Evolutionary conservation across 2,329 filamentous ascomycete species (phyloP).

Genomic region (Pseudocercospora pini-densiflorae): DNA sequence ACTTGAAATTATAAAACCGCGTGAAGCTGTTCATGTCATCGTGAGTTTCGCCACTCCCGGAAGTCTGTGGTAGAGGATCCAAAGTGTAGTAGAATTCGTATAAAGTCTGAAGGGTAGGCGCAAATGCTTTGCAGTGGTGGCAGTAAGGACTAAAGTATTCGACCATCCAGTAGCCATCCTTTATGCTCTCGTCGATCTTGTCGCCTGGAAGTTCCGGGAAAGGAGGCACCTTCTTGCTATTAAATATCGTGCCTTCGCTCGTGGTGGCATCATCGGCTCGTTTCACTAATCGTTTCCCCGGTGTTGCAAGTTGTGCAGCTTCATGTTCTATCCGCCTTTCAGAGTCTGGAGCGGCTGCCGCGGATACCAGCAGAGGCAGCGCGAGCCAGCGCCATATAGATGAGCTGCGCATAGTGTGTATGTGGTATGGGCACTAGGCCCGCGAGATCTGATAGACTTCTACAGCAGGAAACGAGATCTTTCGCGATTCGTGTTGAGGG

Average conservation of each 20-base stretch:
- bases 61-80: conserved; percentile 63
- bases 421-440: conserved; percentile 30
- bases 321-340: conserved; percentile 22
- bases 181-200: conserved; percentile 62
- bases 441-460: conserved; percentile 12
- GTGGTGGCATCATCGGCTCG: conserved; percentile 26
- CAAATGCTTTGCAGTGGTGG: conserved; percentile 77
- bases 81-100: conserved; percentile 97
- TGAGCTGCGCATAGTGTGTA: conserved; percentile 36
- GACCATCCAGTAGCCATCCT: conserved; percentile 69
- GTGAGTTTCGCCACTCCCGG: conserved; percentile 48
- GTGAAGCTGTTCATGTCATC: conserved; percentile 70
- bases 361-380: conserved; percentile 33
- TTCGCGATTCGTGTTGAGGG: conserved; percentile 1
- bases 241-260: conserved; percentile 61
- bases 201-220: conserved; percentile 63
- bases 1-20: conserved; percentile 85
- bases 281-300: conserved; percentile 19
- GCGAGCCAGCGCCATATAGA: conserved; percentile 37
- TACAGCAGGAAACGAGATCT: not conserved
- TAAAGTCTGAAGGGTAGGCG: conserved; percentile 85
- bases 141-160: conserved; percentile 59
- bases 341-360: conserved; percentile 24
- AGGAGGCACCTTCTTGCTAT: conserved; percentile 68
- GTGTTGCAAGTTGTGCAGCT: conserved; percentile 9